Evolutionary conservation across 768 basidiomycete species (phyloP).

Genomic region (Hericium rajendrae): DNA sequence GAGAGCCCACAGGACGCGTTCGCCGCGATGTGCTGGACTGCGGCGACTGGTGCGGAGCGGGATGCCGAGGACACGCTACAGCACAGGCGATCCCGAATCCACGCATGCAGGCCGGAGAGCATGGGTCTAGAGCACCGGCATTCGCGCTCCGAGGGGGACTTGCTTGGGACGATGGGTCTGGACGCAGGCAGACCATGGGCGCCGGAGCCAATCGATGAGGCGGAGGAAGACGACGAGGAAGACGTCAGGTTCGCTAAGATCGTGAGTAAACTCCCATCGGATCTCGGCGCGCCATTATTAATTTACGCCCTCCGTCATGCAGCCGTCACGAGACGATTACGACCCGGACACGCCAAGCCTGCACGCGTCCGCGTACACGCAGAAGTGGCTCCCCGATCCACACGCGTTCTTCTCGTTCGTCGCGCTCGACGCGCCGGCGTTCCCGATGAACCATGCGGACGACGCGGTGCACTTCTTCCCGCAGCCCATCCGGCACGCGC

Average conservation of each 20-base stretch:
- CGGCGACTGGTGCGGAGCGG: neutral
- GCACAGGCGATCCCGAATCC: neutral
- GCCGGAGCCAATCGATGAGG: too few species aligned
- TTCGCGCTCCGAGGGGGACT: neutral
- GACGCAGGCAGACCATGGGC: too few species aligned
- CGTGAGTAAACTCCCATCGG: too few species aligned
- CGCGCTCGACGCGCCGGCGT: neutral
- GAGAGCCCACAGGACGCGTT: neutral
- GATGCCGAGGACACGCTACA: neutral
- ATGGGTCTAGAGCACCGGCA: neutral
- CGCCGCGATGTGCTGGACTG: neutral
- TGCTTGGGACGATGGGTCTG: too few species aligned
- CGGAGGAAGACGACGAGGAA: too few species aligned
- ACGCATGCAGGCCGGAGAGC: neutral
- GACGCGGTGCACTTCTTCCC: conserved; percentile 1
- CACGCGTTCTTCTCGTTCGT: neutral
- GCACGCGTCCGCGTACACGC: too few species aligned
- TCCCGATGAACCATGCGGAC: neutral
- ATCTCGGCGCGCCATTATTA: too few species aligned
- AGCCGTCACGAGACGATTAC: neutral
- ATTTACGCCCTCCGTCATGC: too few species aligned
- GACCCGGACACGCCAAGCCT: neutral
- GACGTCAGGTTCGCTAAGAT: too few species aligned
- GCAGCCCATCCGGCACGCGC: neutral
- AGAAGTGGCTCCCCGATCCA: neutral